Base-by-base conservation (phyloP, 768 basidiomycete genomes). In the Agrocybe chaxingu region DNA sequence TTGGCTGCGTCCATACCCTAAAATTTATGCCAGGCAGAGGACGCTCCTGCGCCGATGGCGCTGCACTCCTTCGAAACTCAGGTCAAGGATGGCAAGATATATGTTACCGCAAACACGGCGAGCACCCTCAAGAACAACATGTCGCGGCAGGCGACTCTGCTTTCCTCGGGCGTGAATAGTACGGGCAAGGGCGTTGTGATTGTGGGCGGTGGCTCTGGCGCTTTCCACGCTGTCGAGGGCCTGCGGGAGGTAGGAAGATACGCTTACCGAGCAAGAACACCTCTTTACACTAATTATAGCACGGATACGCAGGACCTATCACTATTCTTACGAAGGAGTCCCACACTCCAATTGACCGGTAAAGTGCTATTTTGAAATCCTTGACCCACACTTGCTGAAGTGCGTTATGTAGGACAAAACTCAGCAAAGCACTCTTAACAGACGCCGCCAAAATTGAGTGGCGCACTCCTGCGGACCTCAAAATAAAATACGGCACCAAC, bases 331-430 rank as follows among this genome's bases (percentile, higher is more conserved):
- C 86, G n/a, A 84, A 85, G 60, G 94, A 97, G 68, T 67, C 73
- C 1, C 73, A 93, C 65, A 74, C 84, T 8, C 93, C 94, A 1
- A 88, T 95, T 53, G 94, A 97, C 69, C 78, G 92, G 89, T 66
- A 48, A 31, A 42, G 19, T 8, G 4, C 35, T 13, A 19, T 2
- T 30, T 7, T 34, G 7, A 19, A 13, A 30, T 45, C 36, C 48
- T 8, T 45, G 9, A 18, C 37, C 10, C 32, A n/a, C 19, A 37
- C 35, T 37, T 47, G 32, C 13, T 51, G 10, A 53, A 39, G 39
- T 48, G 51, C 24, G 5, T 30, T 10, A 31, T 12, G 18, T 34
- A 89, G 91, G 52, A 94, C 94, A 38, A 95, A 89, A 69, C 74
- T 96, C 48, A 92, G 90, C 68, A 96, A 97, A 67, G 84, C 83